Evolutionary conservation across 306 rosid species (phyloP).

Genomic region (Rosa persica): DNA sequence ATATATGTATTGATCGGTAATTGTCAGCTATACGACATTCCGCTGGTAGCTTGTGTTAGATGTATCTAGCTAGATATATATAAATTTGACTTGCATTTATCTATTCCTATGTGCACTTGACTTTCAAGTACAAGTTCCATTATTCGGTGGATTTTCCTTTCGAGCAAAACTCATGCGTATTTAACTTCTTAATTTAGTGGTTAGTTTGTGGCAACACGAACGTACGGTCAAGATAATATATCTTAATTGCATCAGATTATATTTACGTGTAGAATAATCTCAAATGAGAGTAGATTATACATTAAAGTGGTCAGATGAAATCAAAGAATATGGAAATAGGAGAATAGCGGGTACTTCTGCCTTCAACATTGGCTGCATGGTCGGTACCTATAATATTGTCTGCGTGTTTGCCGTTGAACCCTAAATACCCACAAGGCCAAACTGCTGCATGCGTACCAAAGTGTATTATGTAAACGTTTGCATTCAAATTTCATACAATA

Average conservation of each 20-base stretch:
- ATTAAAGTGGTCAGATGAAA: not conserved
- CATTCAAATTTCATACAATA: not conserved
- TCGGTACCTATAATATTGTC: not conserved
- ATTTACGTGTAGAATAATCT: not conserved
- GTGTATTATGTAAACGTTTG: not conserved
- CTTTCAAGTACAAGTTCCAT: not conserved
- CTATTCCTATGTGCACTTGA: not conserved
- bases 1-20: too few relatives aligned
- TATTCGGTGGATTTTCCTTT: not conserved
- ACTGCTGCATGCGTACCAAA: not conserved
- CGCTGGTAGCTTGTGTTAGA: slow-evolving; percentile 8
- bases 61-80: slow-evolving; percentile 14
- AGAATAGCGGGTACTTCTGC: not conserved
- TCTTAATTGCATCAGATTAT: not conserved
- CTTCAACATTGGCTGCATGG: not conserved
- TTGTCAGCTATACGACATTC: too few relatives aligned
- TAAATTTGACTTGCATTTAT: slow-evolving; percentile 21
- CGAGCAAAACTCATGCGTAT: not conserved
- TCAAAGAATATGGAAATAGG: not conserved
- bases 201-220: not conserved
- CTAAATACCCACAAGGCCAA: not conserved
- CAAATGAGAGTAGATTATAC: not conserved
- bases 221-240: not conserved
- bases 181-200: not conserved
- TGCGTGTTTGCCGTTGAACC: not conserved